phyloP scores from a whole-genome alignment of 2,329 filamentous ascomycete genomes.

The Nannizziopsis barbatae region DNA sequence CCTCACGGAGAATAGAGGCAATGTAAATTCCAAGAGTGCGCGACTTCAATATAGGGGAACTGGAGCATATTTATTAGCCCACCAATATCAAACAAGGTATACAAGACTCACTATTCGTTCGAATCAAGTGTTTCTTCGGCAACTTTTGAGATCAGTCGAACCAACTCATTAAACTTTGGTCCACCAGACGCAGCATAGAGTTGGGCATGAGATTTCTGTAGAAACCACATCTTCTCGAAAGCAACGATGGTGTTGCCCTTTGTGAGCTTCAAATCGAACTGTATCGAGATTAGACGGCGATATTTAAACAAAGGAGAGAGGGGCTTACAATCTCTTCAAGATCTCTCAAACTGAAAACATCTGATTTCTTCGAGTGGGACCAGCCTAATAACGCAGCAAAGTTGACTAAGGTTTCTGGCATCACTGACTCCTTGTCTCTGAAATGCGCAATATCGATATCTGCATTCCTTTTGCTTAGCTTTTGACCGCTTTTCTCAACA shows the following conservation, averaged over 20 bases:
- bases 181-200: conserved; percentile 39
- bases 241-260: conserved; percentile 79
- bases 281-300: conserved; percentile 1
- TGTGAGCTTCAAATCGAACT: conserved; percentile 82
- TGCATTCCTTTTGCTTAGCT: conserved; percentile 77
- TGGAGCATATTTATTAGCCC: conserved; percentile 15
- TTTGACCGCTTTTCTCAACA: conserved; percentile 56
- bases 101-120: conserved; percentile 24
- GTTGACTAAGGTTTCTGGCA: conserved; percentile 58
- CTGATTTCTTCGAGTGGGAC: conserved; percentile 57
- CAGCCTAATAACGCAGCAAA: conserved; percentile 80
- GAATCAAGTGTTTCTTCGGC: conserved; percentile 20
- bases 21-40: conserved; percentile 40
- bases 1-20: conserved; percentile 36
- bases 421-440: conserved; percentile 46
- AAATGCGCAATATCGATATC: conserved; percentile 51
- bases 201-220: conserved; percentile 61
- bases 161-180: conserved; percentile 31
- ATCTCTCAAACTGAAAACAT: conserved; percentile 59
- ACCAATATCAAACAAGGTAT: background rate
- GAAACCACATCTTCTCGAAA: conserved; percentile 64
- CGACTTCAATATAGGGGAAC: conserved; percentile 22
- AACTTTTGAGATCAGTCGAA: conserved; percentile 24
- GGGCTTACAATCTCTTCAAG: conserved; percentile 55
- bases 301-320: background rate